Conservation (phyloP, 2,329 filamentous ascomycete species). For the Colletotrichum sp. region DNA sequence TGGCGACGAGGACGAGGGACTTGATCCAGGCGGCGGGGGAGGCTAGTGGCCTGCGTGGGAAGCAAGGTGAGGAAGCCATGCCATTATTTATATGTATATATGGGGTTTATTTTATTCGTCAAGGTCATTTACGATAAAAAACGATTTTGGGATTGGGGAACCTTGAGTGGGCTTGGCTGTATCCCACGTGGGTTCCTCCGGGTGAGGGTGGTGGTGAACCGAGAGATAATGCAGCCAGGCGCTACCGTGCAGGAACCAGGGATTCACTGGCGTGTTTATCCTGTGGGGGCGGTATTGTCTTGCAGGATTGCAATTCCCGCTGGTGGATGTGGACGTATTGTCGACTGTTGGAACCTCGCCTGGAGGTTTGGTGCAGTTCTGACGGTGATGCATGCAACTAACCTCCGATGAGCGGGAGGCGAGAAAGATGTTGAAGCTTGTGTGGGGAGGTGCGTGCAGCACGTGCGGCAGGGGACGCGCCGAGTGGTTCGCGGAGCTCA, state of each 20-base stretch:
- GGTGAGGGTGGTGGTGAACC: background rate
- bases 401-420: background rate
- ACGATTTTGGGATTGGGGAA: background rate
- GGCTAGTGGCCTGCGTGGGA: constrained; percentile 8
- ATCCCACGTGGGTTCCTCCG: background rate
- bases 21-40: constrained; percentile 18
- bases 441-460: constrained; percentile 4
- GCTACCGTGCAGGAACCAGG: background rate
- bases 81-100: constrained; percentile 10
- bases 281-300: background rate
- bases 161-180: background rate
- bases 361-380: background rate
- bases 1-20: constrained; percentile 14
- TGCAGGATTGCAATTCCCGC: background rate
- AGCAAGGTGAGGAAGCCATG: constrained; percentile 8
- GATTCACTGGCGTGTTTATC: background rate
- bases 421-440: constrained; percentile 7
- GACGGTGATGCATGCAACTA: background rate
- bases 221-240: background rate
- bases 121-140: background rate
- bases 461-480: constrained; percentile 17
- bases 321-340: background rate
- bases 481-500: constrained; percentile 16
- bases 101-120: background rate
- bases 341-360: background rate